Evolutionary conservation across 2,329 filamentous ascomycete species (phyloP).

Genomic region (Westerdykella aurantiaca): DNA sequence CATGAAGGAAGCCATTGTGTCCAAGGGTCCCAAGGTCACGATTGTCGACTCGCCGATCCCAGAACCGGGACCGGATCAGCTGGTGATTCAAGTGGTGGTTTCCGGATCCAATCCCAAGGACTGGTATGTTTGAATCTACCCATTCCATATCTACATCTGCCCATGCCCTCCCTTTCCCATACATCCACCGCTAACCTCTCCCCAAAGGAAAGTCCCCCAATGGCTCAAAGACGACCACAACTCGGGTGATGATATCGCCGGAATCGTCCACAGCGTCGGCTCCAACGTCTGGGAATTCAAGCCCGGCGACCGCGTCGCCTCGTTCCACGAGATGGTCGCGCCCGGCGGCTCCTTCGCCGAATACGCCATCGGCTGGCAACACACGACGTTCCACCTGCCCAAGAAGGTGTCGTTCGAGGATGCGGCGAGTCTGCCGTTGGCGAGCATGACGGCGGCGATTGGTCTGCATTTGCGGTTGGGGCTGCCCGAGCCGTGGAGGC

Average conservation of each 20-base stretch:
- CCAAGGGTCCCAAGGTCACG: conserved; percentile 26
- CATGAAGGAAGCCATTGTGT: conserved; percentile 42
- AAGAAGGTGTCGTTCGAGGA: conserved; percentile 47
- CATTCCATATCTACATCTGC: background rate
- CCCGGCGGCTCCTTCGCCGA: conserved; percentile 55
- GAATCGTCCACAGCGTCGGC: conserved; percentile 52
- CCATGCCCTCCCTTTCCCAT: conserved; percentile 46
- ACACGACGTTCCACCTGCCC: conserved; percentile 54
- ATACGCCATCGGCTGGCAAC: conserved; percentile 52
- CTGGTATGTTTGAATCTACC: conserved; percentile 32
- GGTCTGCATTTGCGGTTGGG: conserved; percentile 42
- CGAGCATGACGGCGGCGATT: conserved; percentile 43
- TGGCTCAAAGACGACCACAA: conserved; percentile 33
- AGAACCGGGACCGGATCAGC: conserved; percentile 26
- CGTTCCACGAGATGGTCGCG: conserved; percentile 51
- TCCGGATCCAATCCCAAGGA: conserved; percentile 45
- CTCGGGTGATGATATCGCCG: conserved; percentile 52
- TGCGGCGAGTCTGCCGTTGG: conserved; percentile 43
- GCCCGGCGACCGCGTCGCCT: conserved; percentile 52
- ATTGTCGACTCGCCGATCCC: conserved; percentile 36
- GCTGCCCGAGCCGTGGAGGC: conserved; percentile 40
- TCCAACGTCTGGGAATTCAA: conserved; percentile 53
- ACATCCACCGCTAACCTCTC: background rate
- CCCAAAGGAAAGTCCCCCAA: conserved; percentile 22
- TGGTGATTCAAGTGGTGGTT: conserved; percentile 38